phyloP scores from a whole-genome alignment of 805 yeast species.

The Nakazawaea ishiwadae region DNA sequence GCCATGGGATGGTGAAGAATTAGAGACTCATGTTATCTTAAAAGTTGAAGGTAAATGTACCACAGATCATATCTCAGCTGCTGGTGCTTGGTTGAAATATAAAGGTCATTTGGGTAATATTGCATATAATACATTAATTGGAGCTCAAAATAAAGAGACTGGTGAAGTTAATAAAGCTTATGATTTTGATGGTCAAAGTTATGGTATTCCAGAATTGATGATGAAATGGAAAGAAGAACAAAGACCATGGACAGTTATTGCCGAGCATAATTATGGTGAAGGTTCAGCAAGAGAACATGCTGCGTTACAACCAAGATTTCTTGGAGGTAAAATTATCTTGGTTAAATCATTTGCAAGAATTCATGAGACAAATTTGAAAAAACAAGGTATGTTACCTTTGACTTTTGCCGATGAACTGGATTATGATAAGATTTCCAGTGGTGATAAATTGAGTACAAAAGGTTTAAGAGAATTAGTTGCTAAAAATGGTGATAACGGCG shows the following conservation, averaged over 20 bases:
- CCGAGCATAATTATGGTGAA: constrained; percentile 98
- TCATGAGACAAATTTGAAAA: constrained; percentile 96
- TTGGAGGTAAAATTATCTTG: constrained; percentile 84
- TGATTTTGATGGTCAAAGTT: constrained; percentile 75
- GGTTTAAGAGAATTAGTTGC: constrained; percentile 72
- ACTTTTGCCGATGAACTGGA: constrained; percentile 88
- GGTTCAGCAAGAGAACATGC: constrained; percentile 99
- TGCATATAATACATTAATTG: constrained; percentile 90
- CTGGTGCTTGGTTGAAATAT: constrained; percentile 98
- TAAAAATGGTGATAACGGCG: constrained; percentile 86
- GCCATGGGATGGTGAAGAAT: constrained; percentile 83
- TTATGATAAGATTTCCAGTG: constrained; percentile 73
- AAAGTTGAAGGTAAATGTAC: constrained; percentile 98
- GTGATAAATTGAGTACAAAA: constrained; percentile 74
- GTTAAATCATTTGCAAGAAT: constrained; percentile 97
- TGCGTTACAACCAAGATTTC: constrained; percentile 89
- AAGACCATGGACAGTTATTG: constrained; percentile 91
- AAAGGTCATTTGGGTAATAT: constrained; percentile 97
- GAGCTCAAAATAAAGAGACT: constrained; percentile 95
- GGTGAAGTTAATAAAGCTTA: constrained; percentile 91
- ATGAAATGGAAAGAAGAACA: constrained; percentile 85
- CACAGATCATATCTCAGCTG: constrained; percentile 97
- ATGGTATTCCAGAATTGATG: constrained; percentile 94
- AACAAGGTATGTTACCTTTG: constrained; percentile 95
- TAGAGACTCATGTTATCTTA: constrained; percentile 68